phyloP scores from a whole-genome alignment of 352 stramenopile species.

The Globisporangium spiculum region DNA sequence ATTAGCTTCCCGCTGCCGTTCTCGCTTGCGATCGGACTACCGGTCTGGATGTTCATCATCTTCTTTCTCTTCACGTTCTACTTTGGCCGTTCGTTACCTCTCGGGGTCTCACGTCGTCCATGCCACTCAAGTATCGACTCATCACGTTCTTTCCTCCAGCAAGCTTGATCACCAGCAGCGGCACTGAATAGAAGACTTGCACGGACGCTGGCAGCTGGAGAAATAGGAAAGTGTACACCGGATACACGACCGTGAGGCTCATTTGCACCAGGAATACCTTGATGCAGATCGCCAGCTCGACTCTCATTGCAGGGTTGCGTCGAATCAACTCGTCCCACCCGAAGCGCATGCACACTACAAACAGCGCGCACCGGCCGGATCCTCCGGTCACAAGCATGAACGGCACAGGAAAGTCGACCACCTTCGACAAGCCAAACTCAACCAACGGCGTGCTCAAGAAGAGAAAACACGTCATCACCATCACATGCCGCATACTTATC shows the following conservation, averaged over 20 bases:
- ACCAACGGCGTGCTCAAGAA: background rate
- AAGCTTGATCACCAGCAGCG: background rate
- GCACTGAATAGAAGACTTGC: background rate
- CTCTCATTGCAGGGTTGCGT: background rate
- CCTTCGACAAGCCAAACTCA: background rate
- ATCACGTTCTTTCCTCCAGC: background rate
- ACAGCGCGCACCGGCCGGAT: background rate
- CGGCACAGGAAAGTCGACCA: conserved; percentile 2
- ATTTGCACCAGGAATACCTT: background rate
- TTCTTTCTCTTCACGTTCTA: too few species aligned
- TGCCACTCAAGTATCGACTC: background rate
- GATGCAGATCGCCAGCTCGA: background rate
- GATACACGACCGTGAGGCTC: conserved; percentile 1
- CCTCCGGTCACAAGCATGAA: conserved; percentile 1
- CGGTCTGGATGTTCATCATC: too few species aligned
- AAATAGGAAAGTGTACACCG: conserved; percentile 2
- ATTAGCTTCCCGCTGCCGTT: too few species aligned
- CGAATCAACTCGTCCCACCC: background rate
- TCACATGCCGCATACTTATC: background rate
- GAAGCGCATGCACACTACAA: background rate
- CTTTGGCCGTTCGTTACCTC: too few species aligned
- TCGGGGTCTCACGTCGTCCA: background rate
- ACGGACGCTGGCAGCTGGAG: background rate
- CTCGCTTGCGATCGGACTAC: too few species aligned
- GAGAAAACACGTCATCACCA: background rate